phyloP scores from a whole-genome alignment of 805 yeast genomes.

The Scheffersomyces coipomensis region DNA sequence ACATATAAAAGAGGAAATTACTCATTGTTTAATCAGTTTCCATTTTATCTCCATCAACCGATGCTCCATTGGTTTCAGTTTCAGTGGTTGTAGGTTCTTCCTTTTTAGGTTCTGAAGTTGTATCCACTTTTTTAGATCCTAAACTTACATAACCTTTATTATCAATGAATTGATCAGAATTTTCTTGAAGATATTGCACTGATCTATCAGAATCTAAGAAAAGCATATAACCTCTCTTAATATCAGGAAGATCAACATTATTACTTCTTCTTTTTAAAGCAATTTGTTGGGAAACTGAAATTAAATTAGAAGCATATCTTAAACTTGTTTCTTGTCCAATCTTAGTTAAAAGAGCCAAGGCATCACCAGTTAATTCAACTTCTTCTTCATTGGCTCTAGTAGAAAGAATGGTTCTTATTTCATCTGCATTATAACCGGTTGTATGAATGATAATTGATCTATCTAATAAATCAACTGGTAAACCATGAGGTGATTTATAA shows the following conservation, averaged over 20 bases:
- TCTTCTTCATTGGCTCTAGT: constrained; percentile 95
- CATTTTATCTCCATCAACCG: constrained; percentile 32
- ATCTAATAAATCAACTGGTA: constrained; percentile 92
- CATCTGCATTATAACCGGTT: constrained; percentile 70
- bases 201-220: constrained; percentile 89
- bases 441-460: constrained; percentile 93
- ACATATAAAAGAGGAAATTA: no score
- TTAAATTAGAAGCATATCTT: constrained; percentile 88
- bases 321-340: constrained; percentile 88
- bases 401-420: constrained; percentile 78
- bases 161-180: constrained; percentile 66
- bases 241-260: constrained; percentile 72
- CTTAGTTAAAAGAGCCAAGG: constrained; percentile 82
- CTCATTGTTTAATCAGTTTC: constrained; percentile 24
- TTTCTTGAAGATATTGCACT: constrained; percentile 78
- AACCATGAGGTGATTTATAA: constrained; percentile 95
- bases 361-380: constrained; percentile 77
- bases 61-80: constrained; percentile 3
- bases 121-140: constrained; percentile 25
- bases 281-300: constrained; percentile 85
- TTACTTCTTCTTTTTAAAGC: constrained; percentile 76
- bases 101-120: constrained; percentile 3
- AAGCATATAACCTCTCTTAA: constrained; percentile 81
- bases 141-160: constrained; percentile 73
- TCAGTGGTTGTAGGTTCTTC: no score